phyloP scores from a whole-genome alignment of 2,329 filamentous ascomycete genomes.

The Aspergillus chevalieri region DNA sequence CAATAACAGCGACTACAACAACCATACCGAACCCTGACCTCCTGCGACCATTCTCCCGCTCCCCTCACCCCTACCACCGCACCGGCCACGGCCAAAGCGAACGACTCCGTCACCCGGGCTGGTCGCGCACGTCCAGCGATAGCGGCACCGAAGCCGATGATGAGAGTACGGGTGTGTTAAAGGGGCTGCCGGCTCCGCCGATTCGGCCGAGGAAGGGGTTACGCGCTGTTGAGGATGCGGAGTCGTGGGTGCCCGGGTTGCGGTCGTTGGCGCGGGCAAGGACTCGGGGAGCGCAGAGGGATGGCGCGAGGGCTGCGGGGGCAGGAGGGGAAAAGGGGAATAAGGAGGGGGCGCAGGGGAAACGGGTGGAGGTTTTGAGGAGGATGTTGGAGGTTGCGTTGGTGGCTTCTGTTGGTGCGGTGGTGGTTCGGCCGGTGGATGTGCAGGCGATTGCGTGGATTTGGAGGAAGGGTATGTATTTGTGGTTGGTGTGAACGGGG shows the following conservation, averaged over 20 bases:
- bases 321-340: slow-evolving; percentile 24
- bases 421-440: slow-evolving; percentile 33
- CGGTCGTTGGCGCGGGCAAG: slow-evolving; percentile 24
- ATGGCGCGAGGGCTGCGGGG: slow-evolving; percentile 26
- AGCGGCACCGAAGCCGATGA: slow-evolving; percentile 95
- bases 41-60: slow-evolving; percentile 52
- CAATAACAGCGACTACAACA: slow-evolving; percentile 11
- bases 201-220: slow-evolving; percentile 69
- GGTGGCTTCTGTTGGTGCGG: slow-evolving; percentile 46
- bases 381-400: slow-evolving; percentile 51
- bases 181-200: slow-evolving; percentile 75
- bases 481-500: not conserved
- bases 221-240: slow-evolving; percentile 37
- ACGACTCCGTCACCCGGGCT: slow-evolving; percentile 35
- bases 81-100: slow-evolving; percentile 37
- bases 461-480: slow-evolving; percentile 34
- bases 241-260: slow-evolving; percentile 24
- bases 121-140: slow-evolving; percentile 65
- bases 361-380: slow-evolving; percentile 38
- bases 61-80: slow-evolving; percentile 63
- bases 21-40: slow-evolving; percentile 8
- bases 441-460: slow-evolving; percentile 25
- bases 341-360: slow-evolving; percentile 15
- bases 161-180: slow-evolving; percentile 70
- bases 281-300: slow-evolving; percentile 23